phyloP scores from a whole-genome alignment of 2,329 filamentous ascomycete species.

The Aureobasidium sp. region DNA sequence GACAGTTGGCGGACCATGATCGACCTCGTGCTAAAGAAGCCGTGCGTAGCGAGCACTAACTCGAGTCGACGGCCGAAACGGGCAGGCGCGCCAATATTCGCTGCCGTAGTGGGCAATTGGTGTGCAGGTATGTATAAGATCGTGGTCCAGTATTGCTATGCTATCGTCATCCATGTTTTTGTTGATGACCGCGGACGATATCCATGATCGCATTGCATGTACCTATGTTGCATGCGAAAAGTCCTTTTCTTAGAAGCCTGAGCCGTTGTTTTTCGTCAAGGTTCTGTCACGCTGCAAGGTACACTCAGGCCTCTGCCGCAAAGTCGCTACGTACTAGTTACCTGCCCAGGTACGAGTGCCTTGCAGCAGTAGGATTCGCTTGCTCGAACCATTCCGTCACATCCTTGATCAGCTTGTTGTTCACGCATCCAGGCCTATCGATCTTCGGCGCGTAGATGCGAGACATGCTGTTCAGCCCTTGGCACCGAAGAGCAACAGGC shows the following conservation, averaged over 20 bases:
- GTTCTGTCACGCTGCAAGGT: slow-evolving; percentile 10
- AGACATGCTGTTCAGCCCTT: not conserved
- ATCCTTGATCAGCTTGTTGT: not conserved
- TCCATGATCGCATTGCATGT: not conserved
- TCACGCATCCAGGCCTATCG: not conserved
- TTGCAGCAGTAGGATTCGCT: not conserved
- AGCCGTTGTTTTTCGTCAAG: not conserved
- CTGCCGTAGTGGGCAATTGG: not conserved
- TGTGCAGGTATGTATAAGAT: not conserved
- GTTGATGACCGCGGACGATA: not conserved
- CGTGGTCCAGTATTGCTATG: not conserved
- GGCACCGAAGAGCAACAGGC: not conserved
- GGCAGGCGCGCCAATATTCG: slow-evolving; percentile 2
- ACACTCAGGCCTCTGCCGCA: not conserved
- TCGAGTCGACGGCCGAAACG: not conserved
- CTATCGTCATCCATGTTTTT: not conserved
- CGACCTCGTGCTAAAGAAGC: slow-evolving; percentile 2
- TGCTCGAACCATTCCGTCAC: not conserved
- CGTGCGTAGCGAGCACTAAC: slow-evolving; percentile 4
- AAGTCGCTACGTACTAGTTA: not conserved
- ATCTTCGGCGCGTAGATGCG: not conserved
- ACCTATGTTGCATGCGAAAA: not conserved
- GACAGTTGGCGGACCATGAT: not conserved
- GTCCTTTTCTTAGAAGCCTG: not conserved
- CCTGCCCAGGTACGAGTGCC: not conserved